A percentile compares a stretch with the other conserved stretches of the same genome.
phyloP scores from a whole-genome alignment of 495 filamentous ascomycete genomes.

The Penicillium riverlandense region DNA sequence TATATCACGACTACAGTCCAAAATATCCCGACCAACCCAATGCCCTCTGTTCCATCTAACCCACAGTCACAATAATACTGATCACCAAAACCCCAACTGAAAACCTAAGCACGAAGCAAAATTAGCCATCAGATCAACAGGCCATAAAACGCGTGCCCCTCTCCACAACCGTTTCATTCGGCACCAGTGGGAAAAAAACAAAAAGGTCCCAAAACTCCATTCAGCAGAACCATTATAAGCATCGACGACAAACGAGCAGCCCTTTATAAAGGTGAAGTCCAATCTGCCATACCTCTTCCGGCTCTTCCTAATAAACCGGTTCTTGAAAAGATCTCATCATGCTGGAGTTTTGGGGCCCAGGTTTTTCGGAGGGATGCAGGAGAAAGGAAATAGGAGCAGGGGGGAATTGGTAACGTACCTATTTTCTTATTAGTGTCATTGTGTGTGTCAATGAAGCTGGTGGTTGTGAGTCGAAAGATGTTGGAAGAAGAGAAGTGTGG shows the following conservation, averaged over 20 bases:
- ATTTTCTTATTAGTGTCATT: neutral
- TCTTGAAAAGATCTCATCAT: conserved; percentile 41
- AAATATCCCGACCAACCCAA: too few species aligned
- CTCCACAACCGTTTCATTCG: too few species aligned
- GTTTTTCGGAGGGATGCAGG: neutral
- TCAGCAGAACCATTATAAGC: conserved; percentile 49
- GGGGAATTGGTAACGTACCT: neutral
- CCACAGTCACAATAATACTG: neutral
- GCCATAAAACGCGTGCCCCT: too few species aligned
- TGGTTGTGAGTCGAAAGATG: neutral
- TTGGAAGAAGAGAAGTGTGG: neutral
- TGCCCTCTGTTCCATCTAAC: too few species aligned
- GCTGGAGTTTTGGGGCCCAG: conserved; percentile 13
- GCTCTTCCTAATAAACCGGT: conserved; percentile 47
- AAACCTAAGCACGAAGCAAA: neutral
- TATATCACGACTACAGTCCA: neutral
- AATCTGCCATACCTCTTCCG: conserved; percentile 43
- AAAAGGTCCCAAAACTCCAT: conserved; percentile 15
- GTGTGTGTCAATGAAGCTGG: conserved; percentile 4
- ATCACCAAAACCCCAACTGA: neutral
- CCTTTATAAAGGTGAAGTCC: conserved; percentile 1
- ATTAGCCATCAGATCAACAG: neutral
- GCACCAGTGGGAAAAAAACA: conserved; percentile 4
- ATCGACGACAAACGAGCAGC: conserved; percentile 33
- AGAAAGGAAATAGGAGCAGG: too few species aligned